A percentile compares a stretch with the other conserved stretches of the same genome.
phyloP scores from a whole-genome alignment of 768 basidiomycete species.

The Sporobolomyces pararoseus region DNA sequence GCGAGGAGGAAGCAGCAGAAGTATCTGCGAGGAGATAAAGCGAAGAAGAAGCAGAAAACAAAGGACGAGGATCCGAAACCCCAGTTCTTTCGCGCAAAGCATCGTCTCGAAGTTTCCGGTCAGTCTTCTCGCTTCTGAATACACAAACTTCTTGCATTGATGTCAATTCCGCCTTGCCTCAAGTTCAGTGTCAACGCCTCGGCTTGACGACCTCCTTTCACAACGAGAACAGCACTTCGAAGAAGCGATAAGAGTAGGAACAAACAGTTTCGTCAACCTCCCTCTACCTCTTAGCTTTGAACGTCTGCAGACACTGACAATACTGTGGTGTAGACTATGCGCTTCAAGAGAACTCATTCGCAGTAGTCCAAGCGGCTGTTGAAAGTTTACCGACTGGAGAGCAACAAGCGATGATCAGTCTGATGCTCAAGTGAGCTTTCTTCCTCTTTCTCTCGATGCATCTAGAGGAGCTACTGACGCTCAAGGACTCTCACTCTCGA shows the following conservation, averaged over 20 bases:
- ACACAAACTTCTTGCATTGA: not conserved
- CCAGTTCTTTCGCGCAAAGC: not conserved
- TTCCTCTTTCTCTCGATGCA: not conserved
- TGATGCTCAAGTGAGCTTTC: slow-evolving; percentile 18
- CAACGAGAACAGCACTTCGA: not conserved
- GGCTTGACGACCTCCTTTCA: not conserved
- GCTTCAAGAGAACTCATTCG: not conserved
- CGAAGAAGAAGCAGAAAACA: not conserved
- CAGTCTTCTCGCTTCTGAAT: not conserved
- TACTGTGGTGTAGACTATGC: not conserved
- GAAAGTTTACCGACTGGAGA: not conserved
- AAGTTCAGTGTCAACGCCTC: not conserved
- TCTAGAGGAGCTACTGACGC: no score
- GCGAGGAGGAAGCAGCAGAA: no score
- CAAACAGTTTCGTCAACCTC: not conserved
- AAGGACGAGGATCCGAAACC: no score
- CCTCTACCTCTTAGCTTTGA: no score
- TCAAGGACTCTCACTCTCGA: not conserved
- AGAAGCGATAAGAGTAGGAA: not conserved
- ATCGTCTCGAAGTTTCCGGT: not conserved
- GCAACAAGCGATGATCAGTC: slow-evolving; percentile 13
- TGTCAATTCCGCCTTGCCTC: not conserved
- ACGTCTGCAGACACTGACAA: not conserved
- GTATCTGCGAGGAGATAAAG: no score
- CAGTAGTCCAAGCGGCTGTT: not conserved